Base-by-base conservation (phyloP, 179 eudicot species). In the Spinacia oleracea region DNA sequence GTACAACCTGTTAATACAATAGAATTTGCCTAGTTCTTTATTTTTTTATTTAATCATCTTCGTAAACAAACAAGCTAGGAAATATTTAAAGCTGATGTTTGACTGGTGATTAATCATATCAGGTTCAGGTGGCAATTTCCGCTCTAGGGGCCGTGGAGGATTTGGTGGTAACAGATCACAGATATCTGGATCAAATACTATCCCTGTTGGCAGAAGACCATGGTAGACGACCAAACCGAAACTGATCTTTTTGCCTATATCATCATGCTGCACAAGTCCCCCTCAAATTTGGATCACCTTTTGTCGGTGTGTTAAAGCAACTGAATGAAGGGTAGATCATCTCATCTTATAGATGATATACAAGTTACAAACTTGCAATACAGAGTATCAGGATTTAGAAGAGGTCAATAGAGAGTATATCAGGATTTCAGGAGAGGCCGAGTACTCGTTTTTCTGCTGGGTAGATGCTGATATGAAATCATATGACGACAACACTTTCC, bases 111-210 rank as follows among this genome's bases (percentile, higher is more conserved):
- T 46, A 45, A 78, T 50, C 42, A 60, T 79, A 45, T 31, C n/a
- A n/a, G n/a, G n/a, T 59, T 32, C 91, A 38, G 91, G 92, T 34
- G 84, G 93, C 72, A 86, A 82, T 78, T 89, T 89, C 78, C 91
- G 99, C 16, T 89, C 93, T 29, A 90, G 97, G 89, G 98, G 99
- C 21, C 89, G 96, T 68, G 97, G 97, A 63, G 97, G 97, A 70
- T 91, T 84, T 77, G 97, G 97, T 77, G 97, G 97, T 70, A 87
- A 91, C 85, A 87, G 97, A 70, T 77, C 84, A 62, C 59, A 40
- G 80, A 81, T 78, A 11, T 89, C 98, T 21, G 98, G 98, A 79
- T 90, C 97, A 16, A 95, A 95, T 77, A 70, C 81, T 38, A 78
- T 87, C n/a, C 98, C 96, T 60, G 32, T 93, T 65, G 91, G 94